These are phyloP conservation scores for Fusarium denticulatum DNA, from an alignment of 2,329 filamentous ascomycete genomes.

Conservation along the genomic window DNA sequence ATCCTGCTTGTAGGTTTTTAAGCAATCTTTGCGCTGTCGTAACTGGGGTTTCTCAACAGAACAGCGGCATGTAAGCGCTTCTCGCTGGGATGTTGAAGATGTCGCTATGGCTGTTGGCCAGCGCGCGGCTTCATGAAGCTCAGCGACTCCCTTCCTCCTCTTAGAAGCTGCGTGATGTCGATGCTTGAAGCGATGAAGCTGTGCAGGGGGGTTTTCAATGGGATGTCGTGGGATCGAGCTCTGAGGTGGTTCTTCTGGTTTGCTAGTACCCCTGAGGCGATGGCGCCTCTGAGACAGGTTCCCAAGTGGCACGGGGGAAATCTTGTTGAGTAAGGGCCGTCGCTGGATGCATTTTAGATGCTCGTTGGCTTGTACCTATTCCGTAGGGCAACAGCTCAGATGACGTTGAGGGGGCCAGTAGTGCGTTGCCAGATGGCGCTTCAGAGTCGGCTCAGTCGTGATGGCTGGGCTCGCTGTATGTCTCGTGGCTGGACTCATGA, in stretches of 20 bases:
- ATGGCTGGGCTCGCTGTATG: accelerated
- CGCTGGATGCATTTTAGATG: background rate
- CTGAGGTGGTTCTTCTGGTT: too few relatives aligned
- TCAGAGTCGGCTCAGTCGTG: accelerated
- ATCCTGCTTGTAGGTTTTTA: accelerated
- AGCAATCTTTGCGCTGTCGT: accelerated
- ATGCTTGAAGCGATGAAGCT: too few relatives aligned
- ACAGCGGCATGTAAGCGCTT: accelerated
- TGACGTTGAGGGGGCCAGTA: too few relatives aligned
- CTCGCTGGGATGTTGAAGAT: accelerated
- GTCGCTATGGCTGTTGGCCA: accelerated
- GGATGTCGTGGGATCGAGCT: too few relatives aligned
- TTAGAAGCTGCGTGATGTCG: too few relatives aligned
- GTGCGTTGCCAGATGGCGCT: accelerated
- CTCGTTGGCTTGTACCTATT: too few relatives aligned
- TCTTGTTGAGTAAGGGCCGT: too few relatives aligned
- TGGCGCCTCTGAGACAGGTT: too few relatives aligned
- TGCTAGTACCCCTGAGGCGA: too few relatives aligned
- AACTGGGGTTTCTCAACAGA: accelerated
- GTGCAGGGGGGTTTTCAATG: too few relatives aligned
- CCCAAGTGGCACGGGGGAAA: too few relatives aligned
- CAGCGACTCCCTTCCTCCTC: accelerated
- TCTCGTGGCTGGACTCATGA: background rate
- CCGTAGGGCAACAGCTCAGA: too few relatives aligned
- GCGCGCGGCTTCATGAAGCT: accelerated